A percentile compares a stretch with the other conserved stretches of the same genome.
These are phyloP conservation scores for Suillus weaverae DNA, from an alignment of 768 basidiomycete genomes.

Conservation along the genomic window DNA sequence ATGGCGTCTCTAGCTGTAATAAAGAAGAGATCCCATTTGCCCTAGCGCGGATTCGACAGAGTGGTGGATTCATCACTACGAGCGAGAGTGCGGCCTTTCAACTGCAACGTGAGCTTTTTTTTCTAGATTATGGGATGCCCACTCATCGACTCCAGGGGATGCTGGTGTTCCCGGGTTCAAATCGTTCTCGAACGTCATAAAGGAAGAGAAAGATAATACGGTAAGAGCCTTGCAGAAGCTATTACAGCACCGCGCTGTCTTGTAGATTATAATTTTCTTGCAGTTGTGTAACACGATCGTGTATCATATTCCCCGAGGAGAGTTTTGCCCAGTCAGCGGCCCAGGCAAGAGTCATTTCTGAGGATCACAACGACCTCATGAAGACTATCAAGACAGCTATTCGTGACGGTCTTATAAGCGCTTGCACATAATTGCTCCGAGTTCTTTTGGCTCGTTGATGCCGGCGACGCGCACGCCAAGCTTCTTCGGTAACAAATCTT, in stretches of 20 bases:
- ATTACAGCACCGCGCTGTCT: conserved; percentile 23
- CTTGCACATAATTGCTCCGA: background rate
- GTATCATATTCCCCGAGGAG: background rate
- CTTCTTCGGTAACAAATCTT: background rate
- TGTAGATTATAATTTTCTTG: background rate
- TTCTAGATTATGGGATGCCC: conserved; percentile 13
- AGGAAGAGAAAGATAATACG: conserved; percentile 73
- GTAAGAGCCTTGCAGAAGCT: conserved; percentile 35
- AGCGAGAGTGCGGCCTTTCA: conserved; percentile 83
- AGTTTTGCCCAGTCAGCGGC: background rate
- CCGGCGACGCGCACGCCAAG: background rate
- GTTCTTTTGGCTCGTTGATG: background rate
- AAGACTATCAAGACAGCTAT: background rate
- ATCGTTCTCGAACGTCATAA: conserved; percentile 67
- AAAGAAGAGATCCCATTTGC: conserved; percentile 78
- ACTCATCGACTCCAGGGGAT: conserved; percentile 45
- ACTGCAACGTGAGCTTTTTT: conserved; percentile 53
- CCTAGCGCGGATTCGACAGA: conserved; percentile 62
- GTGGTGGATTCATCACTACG: conserved; percentile 77
- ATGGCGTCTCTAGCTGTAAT: conserved; percentile 84
- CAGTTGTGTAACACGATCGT: background rate
- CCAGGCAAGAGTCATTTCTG: background rate
- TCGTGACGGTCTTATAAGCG: background rate
- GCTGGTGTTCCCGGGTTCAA: conserved; percentile 67
- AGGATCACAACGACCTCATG: background rate